A percentile compares a stretch with the other conserved stretches of the same genome.
Conservation (phyloP, 2,329 filamentous ascomycete species). For the Aureobasidium leucospermi region DNA sequence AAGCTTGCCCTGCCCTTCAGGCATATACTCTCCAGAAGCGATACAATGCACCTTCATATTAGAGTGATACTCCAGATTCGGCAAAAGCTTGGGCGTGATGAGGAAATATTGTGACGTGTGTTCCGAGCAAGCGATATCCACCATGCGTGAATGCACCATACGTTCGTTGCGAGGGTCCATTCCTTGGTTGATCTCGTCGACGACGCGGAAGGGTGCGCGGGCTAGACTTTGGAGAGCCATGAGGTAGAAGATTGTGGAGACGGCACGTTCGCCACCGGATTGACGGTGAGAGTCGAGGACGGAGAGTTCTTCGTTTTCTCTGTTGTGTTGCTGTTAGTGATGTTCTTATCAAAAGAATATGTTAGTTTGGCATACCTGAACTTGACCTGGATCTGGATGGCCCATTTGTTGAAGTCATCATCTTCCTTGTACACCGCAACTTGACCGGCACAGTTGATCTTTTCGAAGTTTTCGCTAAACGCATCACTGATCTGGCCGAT, state of each 20-base stretch:
- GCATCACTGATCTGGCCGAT: constrained; percentile 78
- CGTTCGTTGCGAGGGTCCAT: constrained; percentile 99
- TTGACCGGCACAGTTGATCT: constrained; percentile 90
- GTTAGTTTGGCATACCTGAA: constrained; percentile 59
- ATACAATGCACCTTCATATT: constrained; percentile 95
- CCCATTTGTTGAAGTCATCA: constrained; percentile 89
- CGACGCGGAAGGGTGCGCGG: constrained; percentile 90
- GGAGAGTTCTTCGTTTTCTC: constrained; percentile 74
- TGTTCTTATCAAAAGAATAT: background rate
- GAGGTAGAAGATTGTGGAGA: constrained; percentile 97
- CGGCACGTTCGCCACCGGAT: constrained; percentile 90
- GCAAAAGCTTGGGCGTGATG: constrained; percentile 91
- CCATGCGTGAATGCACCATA: constrained; percentile 96
- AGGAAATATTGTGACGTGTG: constrained; percentile 77
- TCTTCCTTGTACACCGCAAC: constrained; percentile 77
- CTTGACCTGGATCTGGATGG: constrained; percentile 87
- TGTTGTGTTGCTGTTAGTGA: constrained; percentile 28
- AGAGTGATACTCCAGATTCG: constrained; percentile 73
- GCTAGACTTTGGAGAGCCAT: constrained; percentile 95
- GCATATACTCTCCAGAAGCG: constrained; percentile 68
- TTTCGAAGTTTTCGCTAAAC: constrained; percentile 86
- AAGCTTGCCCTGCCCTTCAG: constrained; percentile 34
- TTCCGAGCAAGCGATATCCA: constrained; percentile 88
- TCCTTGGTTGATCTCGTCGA: constrained; percentile 98
- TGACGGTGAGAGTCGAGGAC: constrained; percentile 86